phyloP scores from a whole-genome alignment of 2,329 filamentous ascomycete species.

The Rhynchosporium graminicola region DNA sequence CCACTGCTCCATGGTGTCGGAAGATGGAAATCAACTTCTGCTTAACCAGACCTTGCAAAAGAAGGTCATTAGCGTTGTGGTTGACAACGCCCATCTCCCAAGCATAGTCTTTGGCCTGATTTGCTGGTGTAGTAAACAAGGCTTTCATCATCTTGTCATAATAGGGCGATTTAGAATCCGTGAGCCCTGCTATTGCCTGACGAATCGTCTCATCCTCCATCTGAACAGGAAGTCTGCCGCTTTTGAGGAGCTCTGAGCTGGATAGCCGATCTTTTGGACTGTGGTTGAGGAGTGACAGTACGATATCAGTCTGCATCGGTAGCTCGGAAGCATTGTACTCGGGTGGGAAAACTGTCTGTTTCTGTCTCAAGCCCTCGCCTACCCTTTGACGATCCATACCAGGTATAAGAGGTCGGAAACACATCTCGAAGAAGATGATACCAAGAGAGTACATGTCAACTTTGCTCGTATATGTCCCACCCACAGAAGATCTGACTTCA shows the following conservation, averaged over 20 bases:
- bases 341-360: conserved; percentile 66
- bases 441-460: conserved; percentile 99
- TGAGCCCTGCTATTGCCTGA: conserved; percentile 76
- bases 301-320: conserved; percentile 70
- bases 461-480: conserved; percentile 83
- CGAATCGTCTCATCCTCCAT: conserved; percentile 92
- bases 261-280: conserved; percentile 81
- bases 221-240: conserved; percentile 83
- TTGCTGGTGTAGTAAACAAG: conserved; percentile 71
- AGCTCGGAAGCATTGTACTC: conserved; percentile 74
- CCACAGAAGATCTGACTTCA: conserved; percentile 76
- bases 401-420: conserved; percentile 59
- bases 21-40: conserved; percentile 77
- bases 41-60: conserved; percentile 74
- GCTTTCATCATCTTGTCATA: conserved; percentile 88
- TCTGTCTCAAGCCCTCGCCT: conserved; percentile 68
- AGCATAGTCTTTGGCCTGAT: conserved; percentile 77
- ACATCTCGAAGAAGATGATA: conserved; percentile 99
- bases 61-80: conserved; percentile 57
- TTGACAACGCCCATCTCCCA: conserved; percentile 70
- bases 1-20: conserved; percentile 83
- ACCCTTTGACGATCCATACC: conserved; percentile 66
- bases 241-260: conserved; percentile 78
- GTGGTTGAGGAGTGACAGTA: conserved; percentile 78
- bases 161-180: conserved; percentile 81